Percentiles rank a stretch among this genome's conserved stretches.
phyloP scores from a whole-genome alignment of 1,284 basidiomycete genomes.

The Psilocybe mexicana region DNA sequence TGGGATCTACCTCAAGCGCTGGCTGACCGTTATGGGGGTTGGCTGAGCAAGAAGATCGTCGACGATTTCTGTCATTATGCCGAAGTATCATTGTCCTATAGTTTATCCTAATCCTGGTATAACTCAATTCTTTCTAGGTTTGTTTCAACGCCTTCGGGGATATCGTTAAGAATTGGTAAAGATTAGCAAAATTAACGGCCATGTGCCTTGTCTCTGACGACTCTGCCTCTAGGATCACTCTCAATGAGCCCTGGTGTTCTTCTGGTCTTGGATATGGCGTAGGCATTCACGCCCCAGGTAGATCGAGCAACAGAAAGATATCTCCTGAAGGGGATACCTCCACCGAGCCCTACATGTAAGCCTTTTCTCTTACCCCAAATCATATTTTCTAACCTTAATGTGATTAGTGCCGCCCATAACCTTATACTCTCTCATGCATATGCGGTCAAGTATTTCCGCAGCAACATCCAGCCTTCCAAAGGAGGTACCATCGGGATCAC shows the following conservation, averaged over 20 bases:
- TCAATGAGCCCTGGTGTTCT: slow-evolving; percentile 78
- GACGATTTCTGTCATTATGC: slow-evolving; percentile 68
- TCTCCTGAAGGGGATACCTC: slow-evolving; percentile 59
- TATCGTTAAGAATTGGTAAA: slow-evolving; percentile 65
- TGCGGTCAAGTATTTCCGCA: slow-evolving; percentile 64
- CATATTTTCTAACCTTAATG: not conserved
- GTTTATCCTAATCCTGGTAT: not conserved
- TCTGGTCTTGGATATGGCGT: slow-evolving; percentile 69
- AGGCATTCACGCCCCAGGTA: slow-evolving; percentile 68
- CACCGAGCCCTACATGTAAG: slow-evolving; percentile 75
- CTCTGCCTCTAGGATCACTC: slow-evolving; percentile 32
- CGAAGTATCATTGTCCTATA: slow-evolving; percentile 34
- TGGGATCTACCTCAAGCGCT: slow-evolving; percentile 77
- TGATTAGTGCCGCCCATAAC: slow-evolving; percentile 61
- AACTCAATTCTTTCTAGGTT: slow-evolving; percentile 55
- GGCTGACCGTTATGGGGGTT: slow-evolving; percentile 72
- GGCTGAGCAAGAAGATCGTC: slow-evolving; percentile 66
- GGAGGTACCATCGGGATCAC: slow-evolving; percentile 73
- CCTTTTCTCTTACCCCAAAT: slow-evolving; percentile 15
- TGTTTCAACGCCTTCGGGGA: slow-evolving; percentile 77
- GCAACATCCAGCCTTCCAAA: slow-evolving; percentile 56
- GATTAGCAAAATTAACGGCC: not conserved
- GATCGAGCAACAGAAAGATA: slow-evolving; percentile 58
- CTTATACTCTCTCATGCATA: slow-evolving; percentile 71
- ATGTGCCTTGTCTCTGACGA: not conserved